These are phyloP conservation scores for Blastocystis sp. DNA, from an alignment of 352 stramenopile species.

Conservation along the genomic window DNA sequence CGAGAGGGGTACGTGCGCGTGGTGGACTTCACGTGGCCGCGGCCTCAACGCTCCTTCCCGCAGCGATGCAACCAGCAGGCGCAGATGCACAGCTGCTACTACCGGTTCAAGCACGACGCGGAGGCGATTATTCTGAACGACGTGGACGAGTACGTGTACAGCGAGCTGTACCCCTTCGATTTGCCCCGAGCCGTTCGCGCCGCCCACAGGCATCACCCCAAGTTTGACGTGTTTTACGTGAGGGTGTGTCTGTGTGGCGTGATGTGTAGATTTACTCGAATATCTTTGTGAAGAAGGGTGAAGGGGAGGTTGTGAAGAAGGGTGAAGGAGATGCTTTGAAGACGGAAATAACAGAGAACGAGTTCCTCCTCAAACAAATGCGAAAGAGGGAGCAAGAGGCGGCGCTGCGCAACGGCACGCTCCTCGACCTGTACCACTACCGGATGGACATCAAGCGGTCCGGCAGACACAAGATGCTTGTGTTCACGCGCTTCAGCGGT, in stretches of 20 bases:
- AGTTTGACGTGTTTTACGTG: not conserved
- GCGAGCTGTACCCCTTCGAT: constrained; percentile 19
- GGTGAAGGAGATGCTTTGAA: too few relatives aligned
- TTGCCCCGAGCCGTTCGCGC: not conserved
- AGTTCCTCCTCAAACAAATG: too few relatives aligned
- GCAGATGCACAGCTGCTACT: constrained; percentile 3
- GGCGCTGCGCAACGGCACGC: constrained; percentile 1
- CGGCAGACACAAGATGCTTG: constrained; percentile 10
- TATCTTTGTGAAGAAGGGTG: not conserved
- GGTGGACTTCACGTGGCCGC: constrained; percentile 57
- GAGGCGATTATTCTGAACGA: constrained; percentile 38
- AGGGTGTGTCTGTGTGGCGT: not conserved
- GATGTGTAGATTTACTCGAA: not conserved
- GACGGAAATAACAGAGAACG: too few relatives aligned
- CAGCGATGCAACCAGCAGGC: constrained; percentile 32
- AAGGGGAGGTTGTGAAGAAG: too few relatives aligned
- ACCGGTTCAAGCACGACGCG: constrained; percentile 36
- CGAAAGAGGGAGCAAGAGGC: not conserved
- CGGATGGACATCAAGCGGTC: not conserved
- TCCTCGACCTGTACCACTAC: constrained; percentile 23
- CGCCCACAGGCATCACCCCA: not conserved
- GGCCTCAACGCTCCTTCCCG: not conserved
- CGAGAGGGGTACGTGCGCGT: constrained; percentile 6
- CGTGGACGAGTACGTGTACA: constrained; percentile 65
- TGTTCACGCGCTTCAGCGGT: not conserved